Evolutionary conservation across 371 early-diverging fungal species (phyloP), one percentile per base, ranked within the genome.

Genomic region (Syncephalastrum racemosum): DNA sequence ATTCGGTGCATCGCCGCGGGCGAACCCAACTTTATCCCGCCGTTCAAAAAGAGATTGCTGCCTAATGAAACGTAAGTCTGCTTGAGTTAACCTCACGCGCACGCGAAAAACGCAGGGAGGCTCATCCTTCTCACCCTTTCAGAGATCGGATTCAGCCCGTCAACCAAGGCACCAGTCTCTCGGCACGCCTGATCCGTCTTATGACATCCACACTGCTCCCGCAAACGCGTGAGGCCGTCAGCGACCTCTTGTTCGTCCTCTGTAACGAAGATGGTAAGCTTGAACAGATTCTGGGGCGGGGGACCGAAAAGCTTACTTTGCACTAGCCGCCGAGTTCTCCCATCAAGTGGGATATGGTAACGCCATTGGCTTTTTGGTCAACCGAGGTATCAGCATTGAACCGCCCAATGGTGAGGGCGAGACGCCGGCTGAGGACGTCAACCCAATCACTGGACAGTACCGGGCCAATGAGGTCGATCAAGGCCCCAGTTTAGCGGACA

Each of bases 271-370:
- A 93, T 71, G 83, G 93, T 92, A 84, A 66, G 65, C 64, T 12
- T 5, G 36, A 8, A 31, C 36, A 41, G 7, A 44, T n/a, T 53
- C 14, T 31, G 8, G 42, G 27, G 12, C 14, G 12, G 8, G 42
- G 27, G 12, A 8, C 36, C 10, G 10, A 8, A 2, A 12, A 5
- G 36, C 36, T 31, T 5, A 31, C 36, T 41, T 15, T 4, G 36
- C 41, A 51, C 27, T 67, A 93, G 93, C 90, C 1, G 64, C 70
- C 23, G 68, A 73, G 45, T 83, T 97, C 59, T 83, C 89, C 43
- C 73, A 80, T 49, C 84, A 91, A 57, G 86, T 93, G 2, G 97
- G 98, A 4, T 94, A 94, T 60, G 98, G 97, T 24, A 93, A 93
- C 63, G 94, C 91, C 7, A 90, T 93, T 5, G 97, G 97, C 14